phyloP scores from a whole-genome alignment of 805 yeast genomes.

The Metschnikowia baotianmanensis region DNA sequence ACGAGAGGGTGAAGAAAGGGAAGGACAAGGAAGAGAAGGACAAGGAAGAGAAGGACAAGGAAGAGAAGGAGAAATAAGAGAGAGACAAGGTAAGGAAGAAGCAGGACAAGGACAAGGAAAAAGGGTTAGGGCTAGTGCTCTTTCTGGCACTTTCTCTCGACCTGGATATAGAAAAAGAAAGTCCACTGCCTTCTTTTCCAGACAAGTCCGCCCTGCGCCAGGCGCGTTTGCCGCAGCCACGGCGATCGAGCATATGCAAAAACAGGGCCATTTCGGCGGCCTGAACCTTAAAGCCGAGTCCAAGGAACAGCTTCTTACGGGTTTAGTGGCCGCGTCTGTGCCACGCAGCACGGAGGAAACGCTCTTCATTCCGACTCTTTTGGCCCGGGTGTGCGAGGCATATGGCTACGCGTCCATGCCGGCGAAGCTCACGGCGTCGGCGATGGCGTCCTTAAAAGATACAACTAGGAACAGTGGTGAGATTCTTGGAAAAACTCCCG shows the following conservation, averaged over 20 bases:
- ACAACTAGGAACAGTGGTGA: conserved; percentile 13
- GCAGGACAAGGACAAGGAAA: too few species aligned
- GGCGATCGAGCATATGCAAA: conserved; percentile 54
- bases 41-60: too few species aligned
- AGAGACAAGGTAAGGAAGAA: too few species aligned
- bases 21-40: too few species aligned
- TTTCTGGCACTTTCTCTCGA: too few species aligned
- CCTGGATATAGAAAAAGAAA: background rate
- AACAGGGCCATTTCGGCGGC: conserved; percentile 17
- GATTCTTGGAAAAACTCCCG: too few species aligned
- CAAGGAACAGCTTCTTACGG: conserved; percentile 38
- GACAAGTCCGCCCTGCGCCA: conserved; percentile 60
- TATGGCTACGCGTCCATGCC: conserved; percentile 73
- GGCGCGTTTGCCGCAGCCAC: conserved; percentile 24
- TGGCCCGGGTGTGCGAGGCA: conserved; percentile 65
- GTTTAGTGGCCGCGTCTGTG: conserved; percentile 62
- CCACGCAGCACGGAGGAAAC: conserved; percentile 82
- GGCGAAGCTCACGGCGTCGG: conserved; percentile 66
- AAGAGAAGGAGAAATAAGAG: too few species aligned
- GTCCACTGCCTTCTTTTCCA: conserved; percentile 5
- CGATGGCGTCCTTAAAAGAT: conserved; percentile 62
- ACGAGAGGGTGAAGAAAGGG: too few species aligned
- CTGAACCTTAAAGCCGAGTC: conserved; percentile 21
- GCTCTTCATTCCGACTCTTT: conserved; percentile 65
- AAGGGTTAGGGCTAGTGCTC: too few species aligned